Percentiles rank a stretch among this genome's conserved stretches.
phyloP scores from a whole-genome alignment of 768 basidiomycete genomes.

The Auriscalpium vulgare region DNA sequence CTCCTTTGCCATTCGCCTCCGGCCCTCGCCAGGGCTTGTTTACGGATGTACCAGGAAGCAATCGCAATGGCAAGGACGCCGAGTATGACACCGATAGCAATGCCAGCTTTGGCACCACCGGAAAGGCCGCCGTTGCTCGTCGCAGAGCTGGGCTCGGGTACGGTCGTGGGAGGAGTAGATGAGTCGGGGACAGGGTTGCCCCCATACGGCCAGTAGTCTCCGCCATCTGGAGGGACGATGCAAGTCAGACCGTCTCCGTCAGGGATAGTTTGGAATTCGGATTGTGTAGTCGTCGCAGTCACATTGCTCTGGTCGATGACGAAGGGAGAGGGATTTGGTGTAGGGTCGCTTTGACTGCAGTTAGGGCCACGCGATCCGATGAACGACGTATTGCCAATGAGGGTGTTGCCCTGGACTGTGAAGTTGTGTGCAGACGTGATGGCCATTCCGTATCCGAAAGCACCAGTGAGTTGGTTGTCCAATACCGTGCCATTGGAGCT shows the following conservation, averaged over 20 bases:
- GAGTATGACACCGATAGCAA: conserved; percentile 43
- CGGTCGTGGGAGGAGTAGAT: conserved; percentile 15
- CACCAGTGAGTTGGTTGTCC: conserved; percentile 53
- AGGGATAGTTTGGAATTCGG: conserved; percentile 40
- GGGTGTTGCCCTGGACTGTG: conserved; percentile 51
- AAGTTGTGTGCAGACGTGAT: conserved; percentile 58
- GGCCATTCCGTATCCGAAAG: conserved; percentile 70
- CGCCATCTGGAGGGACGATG: conserved; percentile 56
- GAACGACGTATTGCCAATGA: conserved; percentile 67
- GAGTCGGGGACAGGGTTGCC: conserved; percentile 32
- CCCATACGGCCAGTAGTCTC: conserved; percentile 68
- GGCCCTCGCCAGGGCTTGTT: conserved; percentile 28
- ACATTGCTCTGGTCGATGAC: conserved; percentile 43
- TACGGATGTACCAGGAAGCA: conserved; percentile 40
- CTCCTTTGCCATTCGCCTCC: background rate
- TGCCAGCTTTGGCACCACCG: conserved; percentile 34
- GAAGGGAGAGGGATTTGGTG: conserved; percentile 52
- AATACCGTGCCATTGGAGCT: conserved; percentile 45
- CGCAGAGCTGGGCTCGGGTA: conserved; percentile 11
- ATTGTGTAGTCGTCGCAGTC: conserved; percentile 36
- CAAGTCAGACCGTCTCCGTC: conserved; percentile 58
- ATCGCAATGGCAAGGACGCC: conserved; percentile 36
- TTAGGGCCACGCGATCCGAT: conserved; percentile 63
- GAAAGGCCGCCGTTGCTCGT: conserved; percentile 20
- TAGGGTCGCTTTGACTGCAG: conserved; percentile 41